Evolutionary conservation across 1,284 basidiomycete genomes (phyloP), one percentile per base, ranked within the genome.

Genomic region (Caloboletus inedulis): DNA sequence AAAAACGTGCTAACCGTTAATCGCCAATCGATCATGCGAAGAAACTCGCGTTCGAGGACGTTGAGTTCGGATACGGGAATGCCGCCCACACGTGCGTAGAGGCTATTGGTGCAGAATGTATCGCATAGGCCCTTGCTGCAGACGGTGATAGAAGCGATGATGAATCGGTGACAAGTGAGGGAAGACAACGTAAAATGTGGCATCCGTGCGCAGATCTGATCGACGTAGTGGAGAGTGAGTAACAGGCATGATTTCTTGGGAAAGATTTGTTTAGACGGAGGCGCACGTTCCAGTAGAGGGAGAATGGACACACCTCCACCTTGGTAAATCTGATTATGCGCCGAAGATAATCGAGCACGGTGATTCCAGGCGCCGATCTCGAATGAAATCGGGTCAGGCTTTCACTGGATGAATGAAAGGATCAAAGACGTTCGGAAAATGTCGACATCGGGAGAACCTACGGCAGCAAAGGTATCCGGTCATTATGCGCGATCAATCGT

Each of bases 81-180:
- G 47, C 94, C 94, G 59, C 94, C 94, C 34, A 98, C 93, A 74
- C 89, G 90, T 60, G 94, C 91, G 72, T 97, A 97, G 64, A 94
- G 83, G 47, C 82, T 82, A 70, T 97, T 97, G 42, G 91, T 91
- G 74, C 91, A 94, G 70, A 97, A 97, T 18, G 86, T 83, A 73
- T 98, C 94, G 71, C 90, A 95, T 49, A 96, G 82, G 1, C 91
- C 91, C 72, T 98, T 97, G 72, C 84, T 89, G 52, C 91, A 85
- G 51, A 94, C 87, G 36, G 88, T 84, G 66, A 95, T 86, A 59
- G 92, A 83, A 47, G 94, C 82, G 72, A 96, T 96, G 66, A 95
- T 80, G 74, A 97, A 97, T 51, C 94, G 91, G 74, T 97, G 95
- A 63, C 94, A 94, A 30, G 95, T 98, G 65, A 96, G 81, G 31